Evolutionary conservation across 2,329 filamentous ascomycete genomes (phyloP).

Genomic region (Aspergillus proliferans): DNA sequence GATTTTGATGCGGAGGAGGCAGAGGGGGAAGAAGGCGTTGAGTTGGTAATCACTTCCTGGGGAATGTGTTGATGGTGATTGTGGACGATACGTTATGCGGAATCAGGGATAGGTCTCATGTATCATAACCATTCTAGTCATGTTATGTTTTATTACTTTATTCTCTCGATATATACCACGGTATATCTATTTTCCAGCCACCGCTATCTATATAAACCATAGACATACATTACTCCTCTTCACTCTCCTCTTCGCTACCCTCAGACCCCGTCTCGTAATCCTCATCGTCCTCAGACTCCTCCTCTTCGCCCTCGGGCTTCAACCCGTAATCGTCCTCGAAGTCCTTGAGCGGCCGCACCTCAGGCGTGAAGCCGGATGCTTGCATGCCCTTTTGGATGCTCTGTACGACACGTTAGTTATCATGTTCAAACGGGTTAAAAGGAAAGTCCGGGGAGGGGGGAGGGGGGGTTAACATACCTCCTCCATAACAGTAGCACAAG

Average conservation of each 20-base stretch:
- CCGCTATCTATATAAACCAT: background rate
- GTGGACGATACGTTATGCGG: too few relatives aligned
- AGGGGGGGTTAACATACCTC: conserved; percentile 56
- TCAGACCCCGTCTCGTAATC: conserved; percentile 42
- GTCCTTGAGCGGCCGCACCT: conserved; percentile 65
- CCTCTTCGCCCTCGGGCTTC: conserved; percentile 55
- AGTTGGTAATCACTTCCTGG: conserved; percentile 41
- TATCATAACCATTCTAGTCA: too few relatives aligned
- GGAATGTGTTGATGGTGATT: background rate
- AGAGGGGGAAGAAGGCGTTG: conserved; percentile 48
- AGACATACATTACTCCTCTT: conserved; percentile 20
- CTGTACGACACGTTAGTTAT: conserved; percentile 41
- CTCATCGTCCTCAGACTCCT: conserved; percentile 46
- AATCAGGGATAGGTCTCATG: too few relatives aligned
- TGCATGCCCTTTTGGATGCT: conserved; percentile 69
- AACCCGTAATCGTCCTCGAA: conserved; percentile 91
- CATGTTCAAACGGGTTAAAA: conserved; percentile 1
- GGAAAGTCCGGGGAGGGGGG: background rate
- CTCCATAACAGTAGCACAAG: conserved; percentile 76
- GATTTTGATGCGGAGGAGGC: conserved; percentile 48
- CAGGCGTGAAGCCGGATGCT: conserved; percentile 69
- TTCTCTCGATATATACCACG: too few relatives aligned
- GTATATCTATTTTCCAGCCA: background rate
- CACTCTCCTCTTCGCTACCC: conserved; percentile 43
- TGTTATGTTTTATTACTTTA: too few relatives aligned